These are phyloP conservation scores for Exserohilum turcica DNA, from an alignment of 2,329 filamentous ascomycete species.

Conservation along the genomic window DNA sequence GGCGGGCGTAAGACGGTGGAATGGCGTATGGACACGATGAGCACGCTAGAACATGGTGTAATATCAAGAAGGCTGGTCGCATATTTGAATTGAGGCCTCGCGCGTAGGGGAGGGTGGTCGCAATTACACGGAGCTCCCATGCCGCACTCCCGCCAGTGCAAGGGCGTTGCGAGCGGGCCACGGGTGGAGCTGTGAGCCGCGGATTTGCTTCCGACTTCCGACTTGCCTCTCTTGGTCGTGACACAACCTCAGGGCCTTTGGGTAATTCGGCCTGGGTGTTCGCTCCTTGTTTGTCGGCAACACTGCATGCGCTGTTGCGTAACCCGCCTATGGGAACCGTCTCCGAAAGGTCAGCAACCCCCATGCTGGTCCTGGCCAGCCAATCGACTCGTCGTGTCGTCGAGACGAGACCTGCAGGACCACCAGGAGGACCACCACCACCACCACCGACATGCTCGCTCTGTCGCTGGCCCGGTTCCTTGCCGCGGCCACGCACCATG, in stretches of 20 bases:
- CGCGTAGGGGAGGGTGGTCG: slow-evolving; percentile 15
- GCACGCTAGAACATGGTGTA: not conserved
- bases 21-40: not conserved
- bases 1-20: not conserved
- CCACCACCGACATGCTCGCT: not conserved
- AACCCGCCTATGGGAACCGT: not conserved
- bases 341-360: not conserved
- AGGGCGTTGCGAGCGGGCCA: not conserved
- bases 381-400: not conserved
- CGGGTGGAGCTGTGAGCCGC: slow-evolving; percentile 9
- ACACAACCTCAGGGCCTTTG: not conserved
- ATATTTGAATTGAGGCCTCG: slow-evolving; percentile 6
- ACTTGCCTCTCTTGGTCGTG: slow-evolving; percentile 15
- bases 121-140: slow-evolving; percentile 13
- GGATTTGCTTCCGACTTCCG: slow-evolving; percentile 15
- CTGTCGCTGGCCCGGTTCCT: not conserved
- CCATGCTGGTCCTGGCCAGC: not conserved
- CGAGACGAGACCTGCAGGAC: not conserved
- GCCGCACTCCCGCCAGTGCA: slow-evolving; percentile 8
- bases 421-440: not conserved
- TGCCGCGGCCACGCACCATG: no score
- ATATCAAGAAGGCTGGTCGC: slow-evolving; percentile 4
- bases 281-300: slow-evolving; percentile 2
- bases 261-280: slow-evolving; percentile 1
- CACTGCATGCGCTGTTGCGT: slow-evolving; percentile 1